These are phyloP conservation scores for Trichoderma sp. DNA, from an alignment of 2,329 filamentous ascomycete species.

Conservation along the genomic window DNA sequence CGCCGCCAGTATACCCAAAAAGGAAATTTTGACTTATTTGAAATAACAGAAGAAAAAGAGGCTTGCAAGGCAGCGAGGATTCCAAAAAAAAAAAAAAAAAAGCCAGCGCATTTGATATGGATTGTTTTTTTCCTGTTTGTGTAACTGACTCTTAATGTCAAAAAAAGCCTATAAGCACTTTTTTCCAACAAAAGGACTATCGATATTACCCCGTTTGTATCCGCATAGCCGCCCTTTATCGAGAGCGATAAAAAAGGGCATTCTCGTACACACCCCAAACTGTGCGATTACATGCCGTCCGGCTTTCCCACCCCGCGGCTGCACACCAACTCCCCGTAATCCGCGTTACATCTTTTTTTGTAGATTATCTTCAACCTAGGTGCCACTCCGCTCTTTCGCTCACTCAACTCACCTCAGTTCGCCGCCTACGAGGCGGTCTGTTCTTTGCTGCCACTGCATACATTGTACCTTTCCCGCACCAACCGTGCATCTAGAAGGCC, in stretches of 20 bases:
- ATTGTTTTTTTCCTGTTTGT: background rate
- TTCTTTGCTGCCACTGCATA: background rate
- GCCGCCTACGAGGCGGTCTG: background rate
- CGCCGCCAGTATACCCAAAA: background rate
- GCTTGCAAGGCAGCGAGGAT: background rate
- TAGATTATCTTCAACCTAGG: constrained; percentile 11
- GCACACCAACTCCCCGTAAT: constrained; percentile 15
- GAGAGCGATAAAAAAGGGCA: background rate
- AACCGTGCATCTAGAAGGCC: constrained; percentile 2
- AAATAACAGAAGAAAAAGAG: background rate
- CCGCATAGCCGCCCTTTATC: background rate
- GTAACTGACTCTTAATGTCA: background rate
- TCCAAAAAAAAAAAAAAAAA: background rate
- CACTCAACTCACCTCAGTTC: background rate
- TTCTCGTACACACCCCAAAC: background rate
- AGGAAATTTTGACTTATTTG: constrained; percentile 5
- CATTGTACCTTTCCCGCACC: background rate
- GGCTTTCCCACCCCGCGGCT: background rate
- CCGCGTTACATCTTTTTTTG: background rate
- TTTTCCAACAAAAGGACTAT: background rate
- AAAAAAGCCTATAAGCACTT: background rate
- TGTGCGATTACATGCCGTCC: background rate
- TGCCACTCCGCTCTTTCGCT: constrained; percentile 7
- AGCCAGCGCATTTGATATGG: background rate
- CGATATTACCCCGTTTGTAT: background rate